These are phyloP conservation scores for Neonectria punicea DNA, from an alignment of 2,329 filamentous ascomycete species.

Conservation along the genomic window DNA sequence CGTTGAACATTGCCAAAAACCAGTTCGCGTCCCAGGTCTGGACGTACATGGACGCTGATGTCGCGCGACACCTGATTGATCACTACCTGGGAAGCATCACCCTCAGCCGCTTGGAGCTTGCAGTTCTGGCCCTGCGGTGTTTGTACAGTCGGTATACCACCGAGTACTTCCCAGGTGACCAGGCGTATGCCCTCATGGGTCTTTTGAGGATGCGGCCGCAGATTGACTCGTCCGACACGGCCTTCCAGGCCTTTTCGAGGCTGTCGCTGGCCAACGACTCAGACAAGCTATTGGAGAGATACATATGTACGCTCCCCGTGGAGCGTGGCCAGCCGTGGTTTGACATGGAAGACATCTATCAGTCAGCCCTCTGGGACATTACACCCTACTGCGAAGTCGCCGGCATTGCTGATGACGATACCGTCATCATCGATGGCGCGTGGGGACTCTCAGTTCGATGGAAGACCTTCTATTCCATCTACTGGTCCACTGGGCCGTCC, in stretches of 20 bases:
- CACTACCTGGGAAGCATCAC: conserved; percentile 48
- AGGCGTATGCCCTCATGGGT: conserved; percentile 51
- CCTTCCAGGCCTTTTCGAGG: conserved; percentile 51
- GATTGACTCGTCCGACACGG: conserved; percentile 46
- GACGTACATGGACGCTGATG: conserved; percentile 41
- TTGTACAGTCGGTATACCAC: conserved; percentile 43
- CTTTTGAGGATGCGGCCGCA: conserved; percentile 47
- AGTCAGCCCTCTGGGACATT: conserved; percentile 48
- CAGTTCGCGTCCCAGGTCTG: conserved; percentile 47
- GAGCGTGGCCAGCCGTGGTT: conserved; percentile 41
- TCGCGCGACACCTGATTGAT: conserved; percentile 47
- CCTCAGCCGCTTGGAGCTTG: conserved; percentile 48
- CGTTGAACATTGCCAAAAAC: conserved; percentile 44
- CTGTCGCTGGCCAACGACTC: conserved; percentile 50
- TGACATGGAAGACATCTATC: conserved; percentile 47
- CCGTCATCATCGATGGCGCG: conserved; percentile 48
- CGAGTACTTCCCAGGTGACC: conserved; percentile 44
- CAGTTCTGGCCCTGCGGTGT: conserved; percentile 45
- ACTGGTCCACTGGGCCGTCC: conserved; percentile 42
- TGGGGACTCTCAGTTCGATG: conserved; percentile 46
- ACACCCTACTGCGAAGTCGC: conserved; percentile 47
- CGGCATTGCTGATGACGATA: conserved; percentile 48
- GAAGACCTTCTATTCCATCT: conserved; percentile 45
- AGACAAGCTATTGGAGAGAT: conserved; percentile 48
- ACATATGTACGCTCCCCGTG: conserved; percentile 44